Evolutionary conservation across 257 asterid genomes (phyloP).

Genomic region (Plectranthus barbatus): DNA sequence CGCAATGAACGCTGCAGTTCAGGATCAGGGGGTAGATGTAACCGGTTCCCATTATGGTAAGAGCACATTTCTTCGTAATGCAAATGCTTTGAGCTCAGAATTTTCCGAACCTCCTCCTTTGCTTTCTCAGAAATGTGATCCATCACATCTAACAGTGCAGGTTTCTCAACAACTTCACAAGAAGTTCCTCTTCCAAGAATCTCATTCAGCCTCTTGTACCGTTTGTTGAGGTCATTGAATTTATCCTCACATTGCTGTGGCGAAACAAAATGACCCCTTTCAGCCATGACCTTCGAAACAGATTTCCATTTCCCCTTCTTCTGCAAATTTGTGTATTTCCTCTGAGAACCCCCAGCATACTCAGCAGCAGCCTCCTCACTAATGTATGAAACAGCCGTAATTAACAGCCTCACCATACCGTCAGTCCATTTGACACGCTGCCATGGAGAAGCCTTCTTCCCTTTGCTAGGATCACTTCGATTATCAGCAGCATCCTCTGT

Average conservation of each 20-base stretch:
- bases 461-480: constrained; percentile 27
- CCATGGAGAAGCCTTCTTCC: constrained; percentile 55
- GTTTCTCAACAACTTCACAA: constrained; percentile 81
- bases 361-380: constrained; percentile 53
- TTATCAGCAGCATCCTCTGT: constrained; percentile 36
- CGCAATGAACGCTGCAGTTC: constrained; percentile 59
- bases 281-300: constrained; percentile 80
- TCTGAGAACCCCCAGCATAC: constrained; percentile 28
- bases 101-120: constrained; percentile 72
- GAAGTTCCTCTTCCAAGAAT: constrained; percentile 83
- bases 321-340: constrained; percentile 48
- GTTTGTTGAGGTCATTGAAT: constrained; percentile 79
- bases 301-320: constrained; percentile 83
- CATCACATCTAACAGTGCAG: constrained; percentile 52
- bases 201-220: constrained; percentile 85
- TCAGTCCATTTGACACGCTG: constrained; percentile 49
- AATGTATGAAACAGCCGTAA: constrained; percentile 72
- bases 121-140: constrained; percentile 59
- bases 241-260: constrained; percentile 96
- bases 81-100: constrained; percentile 71
- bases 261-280: constrained; percentile 70
- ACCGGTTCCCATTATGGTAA: constrained; percentile 63
- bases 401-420: constrained; percentile 50
- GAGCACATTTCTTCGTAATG: constrained; percentile 96
- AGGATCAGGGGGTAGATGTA: constrained; percentile 70